phyloP scores from a whole-genome alignment of 495 filamentous ascomycete species.

The Bathelium albidoporum region DNA sequence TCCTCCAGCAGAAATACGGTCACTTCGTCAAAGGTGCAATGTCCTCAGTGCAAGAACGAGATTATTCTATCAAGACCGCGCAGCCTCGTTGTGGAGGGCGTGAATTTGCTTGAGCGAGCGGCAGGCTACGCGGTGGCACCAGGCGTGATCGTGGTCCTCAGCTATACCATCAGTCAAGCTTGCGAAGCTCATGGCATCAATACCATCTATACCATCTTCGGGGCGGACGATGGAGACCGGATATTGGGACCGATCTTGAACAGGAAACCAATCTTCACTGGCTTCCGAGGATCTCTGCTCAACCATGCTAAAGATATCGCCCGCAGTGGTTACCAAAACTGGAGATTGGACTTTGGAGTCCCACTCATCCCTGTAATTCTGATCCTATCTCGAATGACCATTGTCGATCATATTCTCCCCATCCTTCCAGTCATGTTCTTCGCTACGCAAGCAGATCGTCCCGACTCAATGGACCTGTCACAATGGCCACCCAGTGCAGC shows the following conservation, averaged over 20 bases:
- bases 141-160: constrained; percentile 27
- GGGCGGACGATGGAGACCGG: constrained; percentile 43
- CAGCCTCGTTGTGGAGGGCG: constrained; percentile 52
- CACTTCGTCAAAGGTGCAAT: constrained; percentile 53
- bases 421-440: constrained; percentile 55
- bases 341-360: constrained; percentile 41
- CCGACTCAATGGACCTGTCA: constrained; percentile 35
- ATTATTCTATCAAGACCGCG: constrained; percentile 64
- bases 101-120: constrained; percentile 44
- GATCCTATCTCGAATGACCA: constrained; percentile 48
- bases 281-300: constrained; percentile 7
- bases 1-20: constrained; percentile 29
- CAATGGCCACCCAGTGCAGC: constrained; percentile 67
- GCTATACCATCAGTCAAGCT: constrained; percentile 32
- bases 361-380: constrained; percentile 53
- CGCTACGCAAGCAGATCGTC: constrained; percentile 30
- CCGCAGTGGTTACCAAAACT: constrained; percentile 21
- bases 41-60: constrained; percentile 78
- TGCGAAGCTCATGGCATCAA: constrained; percentile 49
- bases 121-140: constrained; percentile 49
- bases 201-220: constrained; percentile 54
- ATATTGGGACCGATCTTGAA: constrained; percentile 32
- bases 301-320: constrained; percentile 10
- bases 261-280: constrained; percentile 9
- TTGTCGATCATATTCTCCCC: constrained; percentile 50